Percentiles rank a stretch among this genome's conserved stretches.
Evolutionary conservation across 441 rosid genomes (phyloP).

Genomic region (Viola pubescens): DNA sequence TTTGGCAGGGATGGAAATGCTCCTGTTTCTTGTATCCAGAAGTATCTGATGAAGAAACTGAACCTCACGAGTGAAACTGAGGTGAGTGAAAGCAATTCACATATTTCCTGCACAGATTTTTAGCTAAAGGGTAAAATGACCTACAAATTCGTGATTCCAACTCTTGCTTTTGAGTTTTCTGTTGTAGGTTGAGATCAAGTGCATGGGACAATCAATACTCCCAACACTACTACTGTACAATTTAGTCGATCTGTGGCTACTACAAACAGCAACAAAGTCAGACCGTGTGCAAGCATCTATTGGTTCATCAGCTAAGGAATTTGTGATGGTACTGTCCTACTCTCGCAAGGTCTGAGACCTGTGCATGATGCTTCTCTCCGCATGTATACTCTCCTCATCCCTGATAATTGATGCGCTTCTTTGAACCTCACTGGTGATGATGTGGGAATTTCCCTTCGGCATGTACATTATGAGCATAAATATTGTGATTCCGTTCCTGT

Average conservation of each 20-base stretch:
- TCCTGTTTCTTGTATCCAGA: constrained; percentile 78
- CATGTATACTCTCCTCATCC: constrained; percentile 6
- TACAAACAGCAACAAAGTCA: constrained; percentile 34
- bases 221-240: constrained; percentile 57
- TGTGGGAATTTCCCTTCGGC: constrained; percentile 4
- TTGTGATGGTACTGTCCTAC: constrained; percentile 77
- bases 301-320: constrained; percentile 85
- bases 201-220: constrained; percentile 72
- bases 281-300: constrained; percentile 45
- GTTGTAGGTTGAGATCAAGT: constrained; percentile 74
- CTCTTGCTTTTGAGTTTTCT: neutral
- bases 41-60: constrained; percentile 81
- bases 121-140: neutral
- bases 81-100: constrained; percentile 37
- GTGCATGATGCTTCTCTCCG: constrained; percentile 9
- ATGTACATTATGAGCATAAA: constrained; percentile 8
- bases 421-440: constrained; percentile 1
- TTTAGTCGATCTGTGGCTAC: constrained; percentile 69
- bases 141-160: neutral
- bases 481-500: constrained; percentile 4
- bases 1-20: constrained; percentile 76
- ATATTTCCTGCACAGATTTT: neutral
- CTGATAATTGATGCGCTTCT: constrained; percentile 11
- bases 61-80: constrained; percentile 71
- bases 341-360: constrained; percentile 42